Evolutionary conservation across 1,284 basidiomycete genomes (phyloP), one percentile per base, ranked within the genome.

Genomic region (Phylloboletellus chloephorus): DNA sequence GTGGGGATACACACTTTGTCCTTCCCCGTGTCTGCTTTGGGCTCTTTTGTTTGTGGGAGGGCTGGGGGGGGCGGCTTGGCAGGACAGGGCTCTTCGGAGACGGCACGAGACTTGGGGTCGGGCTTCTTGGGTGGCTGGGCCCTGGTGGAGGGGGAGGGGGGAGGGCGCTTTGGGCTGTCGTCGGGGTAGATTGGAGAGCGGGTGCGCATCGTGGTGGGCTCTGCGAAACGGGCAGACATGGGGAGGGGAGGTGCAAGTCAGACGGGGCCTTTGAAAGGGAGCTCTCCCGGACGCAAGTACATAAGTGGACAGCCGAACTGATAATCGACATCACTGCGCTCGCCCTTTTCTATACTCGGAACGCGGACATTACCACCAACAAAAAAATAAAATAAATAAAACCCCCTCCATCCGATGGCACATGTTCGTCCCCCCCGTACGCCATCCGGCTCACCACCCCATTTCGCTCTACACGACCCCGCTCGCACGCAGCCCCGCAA

Each of bases 401-500:
- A n/a, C n/a, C 58, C 58, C 58, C 47, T 35, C 11, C 16, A 20
- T 49, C 30, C 36, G 25, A 46, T 62, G 55, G 52, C 53, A 62
- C 55, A 58, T 59, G 22, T n/a, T n/a, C n/a, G n/a, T n/a, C n/a
- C n/a, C n/a, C n/a, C n/a, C 44, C 29, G 20, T 30, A 31, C 19
- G 25, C 43, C 16, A 10, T 19, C 35, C 12, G 20, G 16, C 25
- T 30, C 23, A 44, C n/a, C 19, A 38, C 59, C 57, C 60, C 52
- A 32, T 39, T 55, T 53, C 37, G 45, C 34, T 12, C 39, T 67
- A 83, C 45, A 87, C 73, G 36, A 82, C 71, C 38, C 68, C 67
- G 50, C 69, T 63, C 52, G 64, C 58, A 49, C 74, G 69, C 48
- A 91, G 56, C 35, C 66, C 65, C 13, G 58, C 57, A 45, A 89